These are phyloP conservation scores for Cryptosporidium tyzzeri DNA, from an alignment of 169 alveolate species.

Conservation along the genomic window DNA sequence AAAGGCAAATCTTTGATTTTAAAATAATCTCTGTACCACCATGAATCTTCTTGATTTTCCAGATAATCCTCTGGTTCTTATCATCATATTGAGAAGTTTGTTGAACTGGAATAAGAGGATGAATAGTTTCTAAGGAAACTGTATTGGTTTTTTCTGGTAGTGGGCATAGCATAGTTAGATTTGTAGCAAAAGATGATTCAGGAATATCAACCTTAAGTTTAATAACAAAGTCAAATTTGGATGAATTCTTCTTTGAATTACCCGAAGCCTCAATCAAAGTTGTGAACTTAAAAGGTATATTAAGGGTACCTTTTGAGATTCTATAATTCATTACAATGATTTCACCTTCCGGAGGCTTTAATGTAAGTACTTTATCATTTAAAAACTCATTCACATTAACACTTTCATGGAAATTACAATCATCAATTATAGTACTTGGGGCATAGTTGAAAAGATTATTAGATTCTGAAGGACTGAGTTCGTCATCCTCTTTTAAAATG, in stretches of 20 bases:
- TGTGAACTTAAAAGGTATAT: slow-evolving; percentile 86
- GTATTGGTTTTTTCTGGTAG: slow-evolving; percentile 85
- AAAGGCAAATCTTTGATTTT: slow-evolving; percentile 64
- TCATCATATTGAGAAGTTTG: slow-evolving; percentile 84
- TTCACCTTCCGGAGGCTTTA: slow-evolving; percentile 97
- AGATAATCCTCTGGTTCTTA: slow-evolving; percentile 85
- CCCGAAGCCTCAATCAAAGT: slow-evolving; percentile 75
- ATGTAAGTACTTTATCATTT: slow-evolving; percentile 86
- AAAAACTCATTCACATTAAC: slow-evolving; percentile 92
- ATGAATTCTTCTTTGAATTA: slow-evolving; percentile 64
- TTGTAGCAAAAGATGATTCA: slow-evolving; percentile 86
- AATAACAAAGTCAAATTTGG: slow-evolving; percentile 85
- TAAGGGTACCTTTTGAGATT: slow-evolving; percentile 81
- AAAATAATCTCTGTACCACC: slow-evolving; percentile 82
- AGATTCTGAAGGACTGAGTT: background rate
- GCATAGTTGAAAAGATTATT: background rate
- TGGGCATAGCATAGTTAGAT: slow-evolving; percentile 84
- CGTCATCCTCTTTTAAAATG: slow-evolving; percentile 63
- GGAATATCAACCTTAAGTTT: slow-evolving; percentile 91
- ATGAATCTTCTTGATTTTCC: slow-evolving; percentile 92
- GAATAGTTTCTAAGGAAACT: slow-evolving; percentile 43
- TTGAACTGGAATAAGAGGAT: slow-evolving; percentile 51
- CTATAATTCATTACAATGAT: slow-evolving; percentile 95
- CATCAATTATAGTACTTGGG: slow-evolving; percentile 84
- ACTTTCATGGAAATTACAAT: slow-evolving; percentile 94